These are phyloP conservation scores for Notholithocarpus densiflorus DNA, from an alignment of 306 rosid species.

Conservation along the genomic window DNA sequence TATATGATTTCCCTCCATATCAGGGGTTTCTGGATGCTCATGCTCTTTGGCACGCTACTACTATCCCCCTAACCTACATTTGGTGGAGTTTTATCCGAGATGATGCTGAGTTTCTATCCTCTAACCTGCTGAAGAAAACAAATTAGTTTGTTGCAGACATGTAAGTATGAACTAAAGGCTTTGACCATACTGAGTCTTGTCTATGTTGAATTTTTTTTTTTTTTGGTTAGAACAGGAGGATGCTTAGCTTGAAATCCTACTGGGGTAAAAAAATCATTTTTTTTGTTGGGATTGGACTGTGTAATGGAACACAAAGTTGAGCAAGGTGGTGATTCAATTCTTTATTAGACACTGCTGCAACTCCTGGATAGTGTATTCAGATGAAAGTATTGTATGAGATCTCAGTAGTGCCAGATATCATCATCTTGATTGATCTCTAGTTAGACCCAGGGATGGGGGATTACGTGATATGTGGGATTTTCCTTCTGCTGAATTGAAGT, in stretches of 20 bases:
- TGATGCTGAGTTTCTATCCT: conserved; percentile 55
- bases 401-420: not conserved
- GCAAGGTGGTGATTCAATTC: not conserved
- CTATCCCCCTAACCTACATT: conserved; percentile 63
- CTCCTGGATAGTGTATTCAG: not conserved
- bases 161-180: not conserved
- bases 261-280: not conserved
- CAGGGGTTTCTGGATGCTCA: conserved; percentile 64
- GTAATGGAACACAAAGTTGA: not conserved
- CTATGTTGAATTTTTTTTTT: not conserved
- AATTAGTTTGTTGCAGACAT: conserved; percentile 36
- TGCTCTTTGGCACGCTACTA: conserved; percentile 71
- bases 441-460: no score
- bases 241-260: not conserved
- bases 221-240: not conserved
- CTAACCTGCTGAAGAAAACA: conserved; percentile 50
- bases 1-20: conserved; percentile 70
- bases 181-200: not conserved
- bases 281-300: not conserved
- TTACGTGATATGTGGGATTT: no score
- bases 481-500: no score
- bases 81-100: conserved; percentile 88
- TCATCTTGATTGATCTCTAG: no score
- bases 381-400: not conserved
- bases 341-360: not conserved